A percentile compares a stretch with the other conserved stretches of the same genome.
phyloP scores from a whole-genome alignment of 179 eudicot genomes.

The Vitellaria paradoxa region DNA sequence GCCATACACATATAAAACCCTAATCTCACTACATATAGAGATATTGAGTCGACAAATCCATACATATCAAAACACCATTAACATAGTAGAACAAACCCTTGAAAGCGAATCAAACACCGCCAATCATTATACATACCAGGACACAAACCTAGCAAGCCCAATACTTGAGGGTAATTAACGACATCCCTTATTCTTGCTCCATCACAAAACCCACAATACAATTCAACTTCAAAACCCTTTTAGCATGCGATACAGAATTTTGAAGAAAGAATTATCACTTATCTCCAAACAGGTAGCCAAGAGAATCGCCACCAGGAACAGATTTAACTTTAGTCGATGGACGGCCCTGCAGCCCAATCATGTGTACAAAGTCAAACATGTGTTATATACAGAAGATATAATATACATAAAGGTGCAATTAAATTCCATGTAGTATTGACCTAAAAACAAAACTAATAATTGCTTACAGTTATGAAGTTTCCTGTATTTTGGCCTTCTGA shows the following conservation, averaged over 20 bases:
- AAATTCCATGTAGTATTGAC: neutral
- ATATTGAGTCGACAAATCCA: neutral
- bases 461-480: constrained; percentile 45
- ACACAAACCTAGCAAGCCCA: neutral
- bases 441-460: neutral
- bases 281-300: constrained; percentile 85
- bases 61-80: neutral
- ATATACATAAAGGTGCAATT: neutral
- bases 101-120: neutral
- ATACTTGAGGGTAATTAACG: neutral
- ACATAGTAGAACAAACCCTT: neutral
- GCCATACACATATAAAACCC: constrained; percentile 1
- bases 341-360: constrained; percentile 41
- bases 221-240: neutral
- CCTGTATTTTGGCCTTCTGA: constrained; percentile 48
- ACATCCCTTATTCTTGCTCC: constrained; percentile 10
- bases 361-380: too few species aligned
- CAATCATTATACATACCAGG: neutral
- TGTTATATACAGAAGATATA: neutral
- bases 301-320: constrained; percentile 76
- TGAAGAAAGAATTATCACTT: constrained; percentile 36
- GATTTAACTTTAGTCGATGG: constrained; percentile 74
- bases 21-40: neutral
- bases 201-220: neutral
- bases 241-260: neutral